Conservation (phyloP, 2,329 filamentous ascomycete genomes). For the Sphaerulina musiva region DNA sequence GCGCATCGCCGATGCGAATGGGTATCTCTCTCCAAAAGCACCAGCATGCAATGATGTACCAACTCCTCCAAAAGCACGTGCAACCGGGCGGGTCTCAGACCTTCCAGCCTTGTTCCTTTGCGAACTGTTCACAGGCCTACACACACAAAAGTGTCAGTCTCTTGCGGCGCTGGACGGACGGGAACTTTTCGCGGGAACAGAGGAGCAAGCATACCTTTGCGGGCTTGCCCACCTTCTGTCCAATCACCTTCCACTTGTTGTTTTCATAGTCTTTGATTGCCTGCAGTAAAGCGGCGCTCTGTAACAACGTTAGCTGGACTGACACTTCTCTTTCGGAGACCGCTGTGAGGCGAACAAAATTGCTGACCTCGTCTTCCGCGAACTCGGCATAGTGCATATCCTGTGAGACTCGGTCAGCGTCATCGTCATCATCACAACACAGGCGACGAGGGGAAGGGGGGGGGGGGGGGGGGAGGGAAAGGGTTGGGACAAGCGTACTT, state of each 20-base stretch:
- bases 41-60: slow-evolving; percentile 11
- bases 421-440: not conserved
- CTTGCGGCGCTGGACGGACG: not conserved
- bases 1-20: slow-evolving; percentile 13
- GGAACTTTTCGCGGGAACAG: too few species aligned
- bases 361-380: slow-evolving; percentile 83
- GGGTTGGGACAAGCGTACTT: slow-evolving; percentile 49
- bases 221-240: slow-evolving; percentile 93
- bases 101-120: slow-evolving; percentile 67
- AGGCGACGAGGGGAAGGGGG: too few species aligned
- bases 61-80: slow-evolving; percentile 1
- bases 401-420: slow-evolving; percentile 41
- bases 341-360: slow-evolving; percentile 37
- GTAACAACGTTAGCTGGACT: slow-evolving; percentile 30
- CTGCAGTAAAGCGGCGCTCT: slow-evolving; percentile 73
- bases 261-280: slow-evolving; percentile 98
- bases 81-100: slow-evolving; percentile 21
- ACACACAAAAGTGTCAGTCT: slow-evolving; percentile 2
- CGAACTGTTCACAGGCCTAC: slow-evolving; percentile 83
- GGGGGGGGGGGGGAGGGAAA: too few species aligned
- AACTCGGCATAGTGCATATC: slow-evolving; percentile 99
- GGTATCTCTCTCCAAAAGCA: slow-evolving; percentile 18
- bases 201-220: slow-evolving; percentile 64
- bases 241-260: slow-evolving; percentile 98
- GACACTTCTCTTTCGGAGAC: slow-evolving; percentile 12